Conservation (phyloP, 495 filamentous ascomycete genomes). For the Tuber borchii region DNA sequence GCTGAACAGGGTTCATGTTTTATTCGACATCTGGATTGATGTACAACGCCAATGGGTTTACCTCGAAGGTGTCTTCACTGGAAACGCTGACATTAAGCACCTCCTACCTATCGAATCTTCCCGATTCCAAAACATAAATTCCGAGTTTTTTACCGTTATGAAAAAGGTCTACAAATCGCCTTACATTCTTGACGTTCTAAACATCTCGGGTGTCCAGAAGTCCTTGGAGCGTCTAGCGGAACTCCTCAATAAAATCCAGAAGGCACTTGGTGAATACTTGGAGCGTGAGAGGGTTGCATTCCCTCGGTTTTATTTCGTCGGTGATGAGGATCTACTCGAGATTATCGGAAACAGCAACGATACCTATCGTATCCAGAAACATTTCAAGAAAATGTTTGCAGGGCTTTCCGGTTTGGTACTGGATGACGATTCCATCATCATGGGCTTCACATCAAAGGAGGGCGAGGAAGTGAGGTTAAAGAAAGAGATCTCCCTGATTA, state of each 20-base stretch:
- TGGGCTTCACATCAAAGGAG: constrained; percentile 91
- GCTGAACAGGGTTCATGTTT: constrained; percentile 89
- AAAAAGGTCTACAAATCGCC: constrained; percentile 96
- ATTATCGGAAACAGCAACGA: constrained; percentile 99
- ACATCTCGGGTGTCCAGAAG: constrained; percentile 90
- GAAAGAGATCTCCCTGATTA: constrained; percentile 81
- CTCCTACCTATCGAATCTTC: constrained; percentile 91
- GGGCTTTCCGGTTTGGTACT: constrained; percentile 82
- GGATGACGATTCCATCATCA: constrained; percentile 81
- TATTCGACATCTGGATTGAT: constrained; percentile 99
- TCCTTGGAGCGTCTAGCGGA: constrained; percentile 90
- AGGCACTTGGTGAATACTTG: constrained; percentile 95
- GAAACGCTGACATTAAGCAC: constrained; percentile 98
- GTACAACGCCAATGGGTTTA: constrained; percentile 99
- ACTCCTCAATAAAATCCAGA: constrained; percentile 97
- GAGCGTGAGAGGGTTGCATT: constrained; percentile 96
- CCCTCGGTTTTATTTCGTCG: constrained; percentile 97
- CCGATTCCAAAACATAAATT: constrained; percentile 97
- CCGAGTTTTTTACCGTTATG: constrained; percentile 94
- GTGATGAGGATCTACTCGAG: constrained; percentile 96
- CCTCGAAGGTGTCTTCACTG: constrained; percentile 94
- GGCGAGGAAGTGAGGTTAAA: constrained; percentile 82
- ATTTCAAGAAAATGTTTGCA: constrained; percentile 99
- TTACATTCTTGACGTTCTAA: constrained; percentile 87
- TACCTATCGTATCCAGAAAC: constrained; percentile 87